These are phyloP conservation scores for Suillus hirtellus DNA, from an alignment of 768 basidiomycete genomes.

Conservation along the genomic window DNA sequence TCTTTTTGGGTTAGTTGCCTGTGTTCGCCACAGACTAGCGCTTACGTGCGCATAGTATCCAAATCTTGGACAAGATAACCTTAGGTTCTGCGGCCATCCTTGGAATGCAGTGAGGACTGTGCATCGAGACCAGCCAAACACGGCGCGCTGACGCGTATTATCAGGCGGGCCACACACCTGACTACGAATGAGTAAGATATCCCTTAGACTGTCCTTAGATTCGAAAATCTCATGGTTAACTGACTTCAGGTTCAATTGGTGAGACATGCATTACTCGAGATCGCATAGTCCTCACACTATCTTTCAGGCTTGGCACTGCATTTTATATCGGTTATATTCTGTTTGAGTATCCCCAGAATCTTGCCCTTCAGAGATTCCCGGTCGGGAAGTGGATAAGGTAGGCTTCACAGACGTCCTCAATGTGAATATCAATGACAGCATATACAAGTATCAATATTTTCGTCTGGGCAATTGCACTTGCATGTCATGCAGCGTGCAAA, in stretches of 20 bases:
- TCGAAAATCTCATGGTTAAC: background rate
- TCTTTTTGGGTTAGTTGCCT: conserved; percentile 44
- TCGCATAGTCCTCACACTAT: background rate
- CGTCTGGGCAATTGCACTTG: background rate
- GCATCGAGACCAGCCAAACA: background rate
- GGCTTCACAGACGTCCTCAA: background rate
- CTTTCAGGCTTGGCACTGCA: background rate
- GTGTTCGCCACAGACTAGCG: background rate
- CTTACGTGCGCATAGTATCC: conserved; percentile 44
- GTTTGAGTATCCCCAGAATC: background rate
- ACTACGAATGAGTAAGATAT: conserved; percentile 55
- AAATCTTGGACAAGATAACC: conserved; percentile 71
- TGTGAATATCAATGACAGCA: background rate
- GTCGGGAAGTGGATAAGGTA: background rate
- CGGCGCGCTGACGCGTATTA: background rate
- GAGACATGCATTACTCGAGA: conserved; percentile 11
- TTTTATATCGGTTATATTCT: background rate
- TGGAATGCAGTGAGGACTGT: conserved; percentile 51
- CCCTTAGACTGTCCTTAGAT: background rate
- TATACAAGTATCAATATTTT: background rate
- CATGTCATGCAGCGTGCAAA: background rate
- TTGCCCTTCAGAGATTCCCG: background rate
- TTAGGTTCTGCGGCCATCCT: conserved; percentile 62
- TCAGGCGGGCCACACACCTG: conserved; percentile 55
- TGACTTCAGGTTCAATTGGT: conserved; percentile 59